phyloP scores from a whole-genome alignment of 2,329 filamentous ascomycete species.

The Trichoderma endophyticum region DNA sequence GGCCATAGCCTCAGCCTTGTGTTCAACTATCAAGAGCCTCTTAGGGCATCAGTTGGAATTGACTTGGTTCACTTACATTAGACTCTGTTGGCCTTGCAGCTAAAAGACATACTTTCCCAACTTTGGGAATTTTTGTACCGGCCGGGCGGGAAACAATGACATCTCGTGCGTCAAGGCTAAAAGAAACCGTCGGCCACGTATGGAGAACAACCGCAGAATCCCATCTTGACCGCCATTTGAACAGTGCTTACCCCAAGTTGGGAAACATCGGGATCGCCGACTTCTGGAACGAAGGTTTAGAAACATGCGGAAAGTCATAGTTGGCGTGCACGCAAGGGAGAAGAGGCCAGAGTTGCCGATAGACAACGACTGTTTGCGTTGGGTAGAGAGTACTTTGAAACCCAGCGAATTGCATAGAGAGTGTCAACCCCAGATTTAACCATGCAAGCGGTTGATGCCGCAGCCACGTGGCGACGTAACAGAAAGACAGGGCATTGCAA shows the following conservation, averaged over 20 bases:
- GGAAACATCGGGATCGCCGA: neutral
- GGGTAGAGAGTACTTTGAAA: neutral
- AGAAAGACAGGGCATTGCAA: constrained; percentile 4
- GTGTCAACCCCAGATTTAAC: constrained; percentile 14
- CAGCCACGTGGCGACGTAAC: constrained; percentile 19
- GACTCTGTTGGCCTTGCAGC: neutral
- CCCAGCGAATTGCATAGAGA: constrained; percentile 9
- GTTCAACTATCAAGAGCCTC: neutral
- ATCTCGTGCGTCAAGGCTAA: neutral
- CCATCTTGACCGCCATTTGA: constrained; percentile 11
- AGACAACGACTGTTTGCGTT: neutral
- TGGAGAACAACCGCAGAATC: neutral
- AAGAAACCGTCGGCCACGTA: neutral
- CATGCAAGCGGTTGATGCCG: constrained; percentile 8
- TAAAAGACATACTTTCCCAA: neutral
- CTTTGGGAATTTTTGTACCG: neutral
- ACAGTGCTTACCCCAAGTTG: neutral
- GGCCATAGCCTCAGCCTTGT: constrained; percentile 3
- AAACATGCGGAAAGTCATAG: neutral
- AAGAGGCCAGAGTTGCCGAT: neutral
- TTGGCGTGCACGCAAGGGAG: neutral
- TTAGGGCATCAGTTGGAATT: neutral
- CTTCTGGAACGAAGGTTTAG: neutral
- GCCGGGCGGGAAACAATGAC: neutral
- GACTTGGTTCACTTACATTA: neutral